Base-by-base conservation (phyloP, 768 basidiomycete species). In the Lyophyllum shimeji region DNA sequence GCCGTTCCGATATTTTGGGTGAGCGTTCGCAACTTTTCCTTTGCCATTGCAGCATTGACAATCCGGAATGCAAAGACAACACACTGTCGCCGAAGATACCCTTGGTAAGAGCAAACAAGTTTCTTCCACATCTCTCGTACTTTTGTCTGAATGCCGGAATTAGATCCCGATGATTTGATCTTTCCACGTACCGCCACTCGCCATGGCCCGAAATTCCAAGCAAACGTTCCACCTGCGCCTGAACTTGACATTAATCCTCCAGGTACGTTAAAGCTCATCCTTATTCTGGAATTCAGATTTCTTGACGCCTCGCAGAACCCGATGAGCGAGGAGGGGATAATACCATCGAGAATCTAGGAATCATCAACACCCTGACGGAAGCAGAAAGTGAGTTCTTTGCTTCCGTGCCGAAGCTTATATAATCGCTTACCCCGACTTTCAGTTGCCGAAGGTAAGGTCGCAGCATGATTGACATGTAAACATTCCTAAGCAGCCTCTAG, bases 1-100 rank as follows among this genome's bases (percentile, higher is more conserved):
- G 92, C 91, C 87, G 3, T 97, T 95, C 74, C 82, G 97, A 54
- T 99, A 99, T 74, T 98, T 98, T 70, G 95, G 95, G 95, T 95
- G 70, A 71, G 89, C 72, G 20, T 23, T 61, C 46, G 27, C 39
- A 23, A 25, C 25, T 21, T 39, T 25, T 61, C 25, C 58, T 21
- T 33, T 29, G 45, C 42, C 37, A 21, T 43, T 15, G 51, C 24
- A 31, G 15, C 13, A 24, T 52, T 24, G 15, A 60, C 21, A 34
- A 53, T 55, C 52, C 46, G 52, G 51, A 55, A 6, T 50, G 50
- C 23, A 51, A 69, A 96, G 94, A 24, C 83, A 88, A 74, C 89
- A 95, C 72, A 97, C 93, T 3, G 82, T 92, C 48, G 93, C 93
- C 29, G 90, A 94, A 70, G 95, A 97, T 71, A 93, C 94, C 21